Conservation (phyloP, 139 green algal genomes). For the Desmodesmus armatus region DNA sequence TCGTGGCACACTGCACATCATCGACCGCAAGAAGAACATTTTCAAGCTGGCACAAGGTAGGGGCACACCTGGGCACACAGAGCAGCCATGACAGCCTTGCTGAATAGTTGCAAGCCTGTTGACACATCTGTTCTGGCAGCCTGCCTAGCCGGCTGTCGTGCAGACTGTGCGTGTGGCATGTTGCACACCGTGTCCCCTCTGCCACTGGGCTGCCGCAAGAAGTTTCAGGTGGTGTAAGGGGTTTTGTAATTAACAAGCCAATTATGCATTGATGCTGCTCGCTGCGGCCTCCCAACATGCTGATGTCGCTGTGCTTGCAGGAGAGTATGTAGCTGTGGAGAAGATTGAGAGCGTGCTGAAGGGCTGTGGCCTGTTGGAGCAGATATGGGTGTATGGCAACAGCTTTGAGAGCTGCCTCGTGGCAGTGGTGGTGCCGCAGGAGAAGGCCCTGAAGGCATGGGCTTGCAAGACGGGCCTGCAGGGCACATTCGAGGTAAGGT, state of each 20-base stretch:
- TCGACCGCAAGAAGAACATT: conserved; percentile 99
- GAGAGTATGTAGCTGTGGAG: conserved; percentile 87
- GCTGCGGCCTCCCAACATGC: background rate
- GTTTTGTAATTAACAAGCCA: background rate
- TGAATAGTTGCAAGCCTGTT: no score
- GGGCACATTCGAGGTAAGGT: conserved; percentile 30
- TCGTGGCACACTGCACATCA: conserved; percentile 83
- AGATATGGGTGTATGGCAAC: conserved; percentile 92
- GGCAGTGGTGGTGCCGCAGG: conserved; percentile 88
- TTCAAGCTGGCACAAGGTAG: conserved; percentile 96
- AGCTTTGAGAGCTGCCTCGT: conserved; percentile 78
- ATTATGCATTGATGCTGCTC: background rate
- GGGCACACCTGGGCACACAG: background rate
- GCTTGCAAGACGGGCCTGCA: conserved; percentile 61
- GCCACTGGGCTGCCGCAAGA: background rate
- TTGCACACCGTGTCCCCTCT: background rate
- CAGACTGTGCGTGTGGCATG: background rate
- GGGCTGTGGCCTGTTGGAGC: conserved; percentile 79
- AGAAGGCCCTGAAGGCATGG: conserved; percentile 64
- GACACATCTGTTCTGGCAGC: background rate
- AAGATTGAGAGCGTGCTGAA: conserved; percentile 90
- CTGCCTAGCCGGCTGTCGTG: background rate
- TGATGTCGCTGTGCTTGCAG: conserved; percentile 45
- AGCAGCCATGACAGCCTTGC: no score
- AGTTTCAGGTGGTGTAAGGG: background rate